These are phyloP conservation scores for Talaromyces sp. DNA, from an alignment of 2,329 filamentous ascomycete genomes.

Conservation along the genomic window DNA sequence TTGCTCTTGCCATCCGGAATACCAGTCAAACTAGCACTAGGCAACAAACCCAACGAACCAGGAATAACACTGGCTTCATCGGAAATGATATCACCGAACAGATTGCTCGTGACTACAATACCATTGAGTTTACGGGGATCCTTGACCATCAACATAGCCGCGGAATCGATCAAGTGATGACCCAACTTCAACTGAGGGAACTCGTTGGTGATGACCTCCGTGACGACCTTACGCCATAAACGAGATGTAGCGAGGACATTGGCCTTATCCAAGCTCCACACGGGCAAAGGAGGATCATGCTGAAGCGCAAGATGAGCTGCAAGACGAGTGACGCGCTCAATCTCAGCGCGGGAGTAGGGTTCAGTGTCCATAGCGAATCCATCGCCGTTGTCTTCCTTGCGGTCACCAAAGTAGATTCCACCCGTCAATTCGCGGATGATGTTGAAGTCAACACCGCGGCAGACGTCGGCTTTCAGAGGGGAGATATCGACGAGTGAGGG, in stretches of 20 bases:
- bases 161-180: constrained; percentile 91
- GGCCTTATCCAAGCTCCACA: constrained; percentile 91
- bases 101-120: constrained; percentile 84
- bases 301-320: constrained; percentile 77
- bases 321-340: constrained; percentile 81
- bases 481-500: constrained; percentile 78
- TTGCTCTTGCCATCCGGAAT: constrained; percentile 79
- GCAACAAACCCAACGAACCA: constrained; percentile 80
- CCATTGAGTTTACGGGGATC: constrained; percentile 84
- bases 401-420: constrained; percentile 92
- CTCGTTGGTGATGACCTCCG: constrained; percentile 79
- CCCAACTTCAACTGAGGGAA: constrained; percentile 80
- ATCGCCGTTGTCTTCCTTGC: constrained; percentile 70
- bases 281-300: constrained; percentile 69
- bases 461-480: constrained; percentile 80
- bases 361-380: constrained; percentile 79
- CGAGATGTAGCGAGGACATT: constrained; percentile 89
- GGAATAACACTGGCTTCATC: constrained; percentile 95
- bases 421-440: constrained; percentile 89
- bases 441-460: constrained; percentile 83
- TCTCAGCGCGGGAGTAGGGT: constrained; percentile 77
- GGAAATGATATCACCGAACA: constrained; percentile 94
- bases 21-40: constrained; percentile 80
- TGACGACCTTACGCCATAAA: constrained; percentile 83
- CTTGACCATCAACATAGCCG: constrained; percentile 98